Base-by-base conservation (phyloP, 345 rosid species). In the Rubroshorea leprosula region DNA sequence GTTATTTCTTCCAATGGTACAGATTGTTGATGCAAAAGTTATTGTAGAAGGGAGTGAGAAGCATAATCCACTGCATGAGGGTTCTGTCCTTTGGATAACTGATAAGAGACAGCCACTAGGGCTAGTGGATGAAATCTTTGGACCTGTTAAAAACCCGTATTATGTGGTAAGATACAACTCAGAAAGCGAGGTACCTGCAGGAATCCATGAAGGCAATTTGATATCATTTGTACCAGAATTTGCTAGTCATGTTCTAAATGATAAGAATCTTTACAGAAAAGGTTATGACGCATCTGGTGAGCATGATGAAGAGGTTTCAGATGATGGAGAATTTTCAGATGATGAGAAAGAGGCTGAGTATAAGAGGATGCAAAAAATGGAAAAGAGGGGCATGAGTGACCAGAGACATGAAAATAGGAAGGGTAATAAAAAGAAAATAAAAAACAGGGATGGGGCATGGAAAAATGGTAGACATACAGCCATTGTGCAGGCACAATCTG, bases 261-360 rank as follows among this genome's bases (percentile, higher is more conserved):
- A 85, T 57, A 73, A 83, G 79, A 80, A 78, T 60, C 74, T 94
- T 54, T 75, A 85, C 79, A 79, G 75, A 72, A 94, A 94, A 82
- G 97, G 96, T 17, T 94, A 90, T 49, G 99, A 94, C 81, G 95
- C 96, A 35, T 90, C 99, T 43, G 93, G 95, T 25, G 92, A 90
- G 65, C 75, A 90, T 59, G 99, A 94, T 57, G 99, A 94, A 77
- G 97, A 90, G 84, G 21, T 83, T 49, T 61, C 83, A 5, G 83
- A 85, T 6, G 94, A 89, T 70, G 79, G 58, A 6, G 96, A 93
- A 76, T 94, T 94, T 68, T 94, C 97, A 4, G 97, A 94, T 71
- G 99, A 94, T 63, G 96, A 90, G 77, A 82, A 84, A 72, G 99
- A 94, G 74, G 90, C 93, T 0, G 95, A 90, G 72, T 74, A 79